These are phyloP conservation scores for Leccinum pachyderme DNA, from an alignment of 1,284 basidiomycete species.

Conservation along the genomic window DNA sequence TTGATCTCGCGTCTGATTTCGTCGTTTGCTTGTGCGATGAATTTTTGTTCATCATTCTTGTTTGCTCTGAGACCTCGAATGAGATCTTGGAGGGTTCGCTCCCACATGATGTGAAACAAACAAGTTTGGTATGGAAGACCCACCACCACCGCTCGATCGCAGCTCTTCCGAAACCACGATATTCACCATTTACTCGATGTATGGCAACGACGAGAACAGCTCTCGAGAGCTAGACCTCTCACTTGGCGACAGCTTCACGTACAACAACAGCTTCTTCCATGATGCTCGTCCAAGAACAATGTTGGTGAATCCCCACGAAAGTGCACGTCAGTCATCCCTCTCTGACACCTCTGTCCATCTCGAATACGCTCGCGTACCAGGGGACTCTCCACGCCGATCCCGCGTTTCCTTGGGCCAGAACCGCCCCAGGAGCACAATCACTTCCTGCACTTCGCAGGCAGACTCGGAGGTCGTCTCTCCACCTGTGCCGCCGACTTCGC, in stretches of 20 bases:
- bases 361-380: constrained; percentile 9
- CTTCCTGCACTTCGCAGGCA: constrained; percentile 29
- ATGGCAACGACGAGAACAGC: constrained; percentile 46
- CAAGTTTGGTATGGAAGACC: constrained; percentile 42
- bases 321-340: constrained; percentile 7
- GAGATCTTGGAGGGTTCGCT: constrained; percentile 89
- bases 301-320: constrained; percentile 20
- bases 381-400: constrained; percentile 26
- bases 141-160: constrained; percentile 28
- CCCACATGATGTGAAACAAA: constrained; percentile 70
- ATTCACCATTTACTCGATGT: constrained; percentile 81
- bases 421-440: constrained; percentile 25
- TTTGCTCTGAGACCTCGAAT: constrained; percentile 87
- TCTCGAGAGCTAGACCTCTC: constrained; percentile 34
- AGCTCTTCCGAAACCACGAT: constrained; percentile 61
- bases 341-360: constrained; percentile 12
- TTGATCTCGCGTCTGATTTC: constrained; percentile 92
- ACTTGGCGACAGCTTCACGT: constrained; percentile 33
- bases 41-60: constrained; percentile 80
- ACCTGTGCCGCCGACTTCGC: constrained; percentile 19
- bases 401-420: constrained; percentile 24
- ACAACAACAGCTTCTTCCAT: constrained; percentile 26
- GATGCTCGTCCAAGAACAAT: constrained; percentile 10
- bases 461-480: constrained; percentile 21
- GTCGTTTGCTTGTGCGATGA: constrained; percentile 77